Evolutionary conservation across 2,329 filamentous ascomycete species (phyloP).

Genomic region (Arthrobotrys sinensis): DNA sequence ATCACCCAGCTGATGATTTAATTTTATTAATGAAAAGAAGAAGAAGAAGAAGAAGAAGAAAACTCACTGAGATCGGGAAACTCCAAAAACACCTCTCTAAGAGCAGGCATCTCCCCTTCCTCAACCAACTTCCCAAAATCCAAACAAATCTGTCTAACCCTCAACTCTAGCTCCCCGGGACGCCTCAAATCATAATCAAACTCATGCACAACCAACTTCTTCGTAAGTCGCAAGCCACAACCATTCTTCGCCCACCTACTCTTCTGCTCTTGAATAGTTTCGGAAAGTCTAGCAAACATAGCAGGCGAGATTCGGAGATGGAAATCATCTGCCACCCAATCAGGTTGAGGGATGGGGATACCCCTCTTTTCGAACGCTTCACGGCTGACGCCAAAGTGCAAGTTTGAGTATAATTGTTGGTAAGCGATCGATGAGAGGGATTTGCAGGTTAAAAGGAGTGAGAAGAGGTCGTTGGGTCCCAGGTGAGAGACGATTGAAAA

Average conservation of each 20-base stretch:
- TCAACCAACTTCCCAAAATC: background rate
- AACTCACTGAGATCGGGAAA: background rate
- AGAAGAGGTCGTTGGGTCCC: conserved; percentile 2
- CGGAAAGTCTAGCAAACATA: background rate
- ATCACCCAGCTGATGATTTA: no score
- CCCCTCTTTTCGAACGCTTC: background rate
- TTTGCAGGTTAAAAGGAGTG: conserved; percentile 14
- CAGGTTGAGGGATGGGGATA: no score
- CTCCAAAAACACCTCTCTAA: background rate
- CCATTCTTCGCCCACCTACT: background rate
- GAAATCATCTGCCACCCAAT: background rate
- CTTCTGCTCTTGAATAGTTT: background rate
- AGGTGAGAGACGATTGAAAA: background rate
- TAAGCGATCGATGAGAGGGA: background rate
- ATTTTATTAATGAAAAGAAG: no score
- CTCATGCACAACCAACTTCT: background rate
- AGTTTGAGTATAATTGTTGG: conserved; percentile 3
- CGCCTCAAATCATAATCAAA: background rate
- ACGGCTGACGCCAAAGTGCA: conserved; percentile 6
- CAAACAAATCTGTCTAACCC: background rate
- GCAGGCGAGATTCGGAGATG: background rate
- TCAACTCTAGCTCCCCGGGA: background rate
- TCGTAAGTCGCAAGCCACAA: background rate
- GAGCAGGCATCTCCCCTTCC: background rate
- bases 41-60: no score